Percentiles rank a stretch among this genome's conserved stretches.
Evolutionary conservation across 1,284 basidiomycete genomes (phyloP).

Genomic region (Cryptococcus maquisensis): DNA sequence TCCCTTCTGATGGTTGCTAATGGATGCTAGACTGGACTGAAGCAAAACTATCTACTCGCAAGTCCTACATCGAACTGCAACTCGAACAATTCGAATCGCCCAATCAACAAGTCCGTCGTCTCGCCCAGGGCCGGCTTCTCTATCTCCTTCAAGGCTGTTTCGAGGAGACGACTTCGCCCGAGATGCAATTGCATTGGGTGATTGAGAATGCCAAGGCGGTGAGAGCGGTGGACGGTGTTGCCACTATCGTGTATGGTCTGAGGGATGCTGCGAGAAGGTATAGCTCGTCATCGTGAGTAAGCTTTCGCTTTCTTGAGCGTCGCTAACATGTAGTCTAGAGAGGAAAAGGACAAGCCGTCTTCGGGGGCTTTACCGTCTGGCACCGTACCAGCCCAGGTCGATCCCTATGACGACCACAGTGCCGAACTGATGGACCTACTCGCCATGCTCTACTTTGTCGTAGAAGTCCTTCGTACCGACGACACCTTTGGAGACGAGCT

Average conservation of each 20-base stretch:
- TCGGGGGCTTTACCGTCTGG: conserved; percentile 5
- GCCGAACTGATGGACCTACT: conserved; percentile 87
- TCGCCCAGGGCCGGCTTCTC: conserved; percentile 77
- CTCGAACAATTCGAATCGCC: conserved; percentile 81
- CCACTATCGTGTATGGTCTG: conserved; percentile 77
- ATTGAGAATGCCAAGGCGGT: conserved; percentile 89
- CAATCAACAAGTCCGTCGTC: conserved; percentile 75
- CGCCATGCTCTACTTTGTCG: conserved; percentile 87
- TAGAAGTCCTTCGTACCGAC: conserved; percentile 85
- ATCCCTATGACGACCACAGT: conserved; percentile 50
- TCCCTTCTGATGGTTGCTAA: not conserved
- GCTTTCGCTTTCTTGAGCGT: not conserved
- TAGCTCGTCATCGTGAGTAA: conserved; percentile 35
- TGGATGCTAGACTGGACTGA: conserved; percentile 68
- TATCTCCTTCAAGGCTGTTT: conserved; percentile 93
- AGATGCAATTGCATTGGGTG: conserved; percentile 94
- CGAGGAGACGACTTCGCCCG: conserved; percentile 80
- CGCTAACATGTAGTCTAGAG: not conserved
- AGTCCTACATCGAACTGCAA: conserved; percentile 68
- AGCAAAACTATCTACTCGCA: conserved; percentile 56
- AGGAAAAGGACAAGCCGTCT: conserved; percentile 12
- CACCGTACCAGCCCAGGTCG: conserved; percentile 22
- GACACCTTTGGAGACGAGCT: conserved; percentile 92
- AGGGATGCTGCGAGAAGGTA: conserved; percentile 87
- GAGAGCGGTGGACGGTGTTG: conserved; percentile 76